These are phyloP conservation scores for Hydrangea macrophylla DNA, from an alignment of 148 eudicot genomes.

Conservation along the genomic window DNA sequence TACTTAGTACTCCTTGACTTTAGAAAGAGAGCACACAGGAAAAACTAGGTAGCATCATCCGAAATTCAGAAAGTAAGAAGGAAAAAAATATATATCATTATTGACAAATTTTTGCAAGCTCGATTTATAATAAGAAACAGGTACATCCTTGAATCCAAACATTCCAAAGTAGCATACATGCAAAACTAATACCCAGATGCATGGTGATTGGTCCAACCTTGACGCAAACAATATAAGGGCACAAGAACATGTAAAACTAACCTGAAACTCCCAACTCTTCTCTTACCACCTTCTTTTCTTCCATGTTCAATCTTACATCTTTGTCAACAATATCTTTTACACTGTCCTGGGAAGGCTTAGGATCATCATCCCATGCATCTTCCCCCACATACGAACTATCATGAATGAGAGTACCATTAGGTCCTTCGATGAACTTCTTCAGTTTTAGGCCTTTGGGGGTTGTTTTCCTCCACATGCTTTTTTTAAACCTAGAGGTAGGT, in stretches of 20 bases:
- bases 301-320: slow-evolving; percentile 40
- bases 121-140: neutral
- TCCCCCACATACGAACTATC: slow-evolving; percentile 86
- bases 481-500: slow-evolving; percentile 51
- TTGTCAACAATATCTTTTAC: slow-evolving; percentile 42
- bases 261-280: slow-evolving; percentile 63
- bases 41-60: neutral
- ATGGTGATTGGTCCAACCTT: neutral
- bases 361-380: slow-evolving; percentile 89
- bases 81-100: no score
- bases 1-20: no score
- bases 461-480: slow-evolving; percentile 83
- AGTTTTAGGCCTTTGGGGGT: slow-evolving; percentile 81
- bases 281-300: slow-evolving; percentile 46
- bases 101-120: no score
- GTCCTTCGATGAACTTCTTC: slow-evolving; percentile 73
- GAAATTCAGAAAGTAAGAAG: neutral
- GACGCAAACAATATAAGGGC: neutral
- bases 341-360: slow-evolving; percentile 35
- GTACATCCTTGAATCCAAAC: neutral
- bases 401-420: slow-evolving; percentile 65
- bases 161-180: no score
- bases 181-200: no score
- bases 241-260: slow-evolving; percentile 26
- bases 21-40: no score